Evolutionary conservation across 306 rosid species (phyloP).

Genomic region (Rosa chinensis): DNA sequence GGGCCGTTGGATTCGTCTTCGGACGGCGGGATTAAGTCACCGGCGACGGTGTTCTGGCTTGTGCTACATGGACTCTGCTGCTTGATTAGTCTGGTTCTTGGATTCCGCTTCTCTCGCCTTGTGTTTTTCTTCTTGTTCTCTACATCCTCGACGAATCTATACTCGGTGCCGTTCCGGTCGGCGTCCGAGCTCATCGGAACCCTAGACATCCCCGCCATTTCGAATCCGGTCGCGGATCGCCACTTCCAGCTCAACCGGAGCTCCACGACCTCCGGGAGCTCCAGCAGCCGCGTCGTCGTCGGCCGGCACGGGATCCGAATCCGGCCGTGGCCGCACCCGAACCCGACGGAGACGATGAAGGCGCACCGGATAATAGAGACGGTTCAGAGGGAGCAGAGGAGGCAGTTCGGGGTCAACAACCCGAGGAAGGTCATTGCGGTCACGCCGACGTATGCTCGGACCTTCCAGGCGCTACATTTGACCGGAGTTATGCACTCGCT

Average conservation of each 20-base stretch:
- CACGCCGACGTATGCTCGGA: slow-evolving; percentile 86
- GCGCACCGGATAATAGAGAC: slow-evolving; percentile 89
- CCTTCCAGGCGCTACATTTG: slow-evolving; percentile 90
- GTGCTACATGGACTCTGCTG: slow-evolving; percentile 89
- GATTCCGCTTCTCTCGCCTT: slow-evolving; percentile 93
- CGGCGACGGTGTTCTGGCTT: slow-evolving; percentile 84
- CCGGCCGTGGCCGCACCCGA: slow-evolving; percentile 99
- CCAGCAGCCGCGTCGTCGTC: slow-evolving; percentile 77
- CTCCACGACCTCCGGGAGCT: slow-evolving; percentile 23
- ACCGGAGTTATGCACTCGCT: slow-evolving; percentile 93
- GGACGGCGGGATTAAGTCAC: slow-evolving; percentile 66
- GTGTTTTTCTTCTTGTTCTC: slow-evolving; percentile 92
- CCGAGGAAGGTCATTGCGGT: slow-evolving; percentile 71
- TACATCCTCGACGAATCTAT: slow-evolving; percentile 55
- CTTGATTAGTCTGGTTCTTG: slow-evolving; percentile 84
- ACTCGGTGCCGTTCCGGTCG: slow-evolving; percentile 70
- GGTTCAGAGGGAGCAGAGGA: slow-evolving; percentile 88
- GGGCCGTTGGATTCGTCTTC: slow-evolving; percentile 58
- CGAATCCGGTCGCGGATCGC: slow-evolving; percentile 25
- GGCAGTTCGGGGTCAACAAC: slow-evolving; percentile 77
- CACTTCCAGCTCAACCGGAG: slow-evolving; percentile 45
- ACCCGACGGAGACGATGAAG: slow-evolving; percentile 90
- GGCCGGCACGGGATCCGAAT: slow-evolving; percentile 99
- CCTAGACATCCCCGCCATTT: slow-evolving; percentile 30
- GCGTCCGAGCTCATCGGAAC: slow-evolving; percentile 41